phyloP scores from a whole-genome alignment of 768 basidiomycete genomes.

The Brasilioporus rufonigricans region DNA sequence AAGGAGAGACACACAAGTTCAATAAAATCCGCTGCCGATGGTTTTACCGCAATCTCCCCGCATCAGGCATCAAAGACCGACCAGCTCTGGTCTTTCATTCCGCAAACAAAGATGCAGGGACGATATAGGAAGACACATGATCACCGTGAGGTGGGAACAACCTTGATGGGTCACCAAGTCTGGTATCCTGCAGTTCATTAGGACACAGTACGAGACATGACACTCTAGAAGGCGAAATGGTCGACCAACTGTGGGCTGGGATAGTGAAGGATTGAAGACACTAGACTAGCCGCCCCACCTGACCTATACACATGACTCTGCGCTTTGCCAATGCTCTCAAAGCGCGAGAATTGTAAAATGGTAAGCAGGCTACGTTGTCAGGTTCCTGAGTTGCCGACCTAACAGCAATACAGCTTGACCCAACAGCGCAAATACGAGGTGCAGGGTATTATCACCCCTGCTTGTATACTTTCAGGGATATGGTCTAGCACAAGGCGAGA shows the following conservation, averaged over 20 bases:
- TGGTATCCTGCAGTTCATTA: too few relatives aligned
- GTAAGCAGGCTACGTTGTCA: not conserved
- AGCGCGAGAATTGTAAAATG: not conserved
- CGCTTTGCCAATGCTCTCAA: not conserved
- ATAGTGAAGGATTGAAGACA: not conserved
- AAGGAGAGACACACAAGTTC: not conserved
- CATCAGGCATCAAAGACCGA: not conserved
- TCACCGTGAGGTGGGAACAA: not conserved
- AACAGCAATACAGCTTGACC: constrained; percentile 8
- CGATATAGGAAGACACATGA: not conserved
- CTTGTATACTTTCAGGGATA: constrained; percentile 29
- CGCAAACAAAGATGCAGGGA: too few relatives aligned
- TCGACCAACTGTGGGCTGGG: not conserved
- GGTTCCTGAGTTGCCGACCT: not conserved
- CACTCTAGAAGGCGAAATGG: not conserved
- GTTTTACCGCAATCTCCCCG: not conserved
- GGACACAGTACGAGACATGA: too few relatives aligned
- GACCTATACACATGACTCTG: not conserved
- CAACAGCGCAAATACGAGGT: constrained; percentile 32
- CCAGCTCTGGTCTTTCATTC: not conserved
- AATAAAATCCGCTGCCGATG: not conserved
- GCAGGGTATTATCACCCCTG: constrained; percentile 30
- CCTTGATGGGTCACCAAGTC: too few relatives aligned
- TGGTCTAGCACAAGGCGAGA: constrained; percentile 41
- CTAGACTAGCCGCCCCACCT: not conserved